phyloP scores from a whole-genome alignment of 139 green algal species.

The Astrephomene gubernaculifera region DNA sequence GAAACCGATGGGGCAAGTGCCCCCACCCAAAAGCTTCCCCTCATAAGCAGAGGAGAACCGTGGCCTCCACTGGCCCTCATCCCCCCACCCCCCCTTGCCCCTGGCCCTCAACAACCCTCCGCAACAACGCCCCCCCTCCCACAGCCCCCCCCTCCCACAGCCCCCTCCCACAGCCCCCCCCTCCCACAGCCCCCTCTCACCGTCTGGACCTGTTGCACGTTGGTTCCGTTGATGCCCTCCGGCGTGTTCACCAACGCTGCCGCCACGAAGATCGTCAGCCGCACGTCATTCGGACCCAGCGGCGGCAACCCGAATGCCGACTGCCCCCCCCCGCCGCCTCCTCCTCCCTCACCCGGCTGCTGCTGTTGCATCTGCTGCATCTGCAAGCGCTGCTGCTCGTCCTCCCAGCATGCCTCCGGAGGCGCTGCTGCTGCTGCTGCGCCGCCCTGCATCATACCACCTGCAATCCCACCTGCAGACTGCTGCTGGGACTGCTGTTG shows the following conservation, averaged over 20 bases:
- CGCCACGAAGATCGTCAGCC: conserved; percentile 21
- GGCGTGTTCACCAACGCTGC: conserved; percentile 26
- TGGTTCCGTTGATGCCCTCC: conserved; percentile 41
- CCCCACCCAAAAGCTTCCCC: too few species aligned
- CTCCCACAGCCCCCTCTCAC: neutral
- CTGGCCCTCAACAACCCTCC: neutral
- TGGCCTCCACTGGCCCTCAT: too few species aligned
- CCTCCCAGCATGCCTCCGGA: too few species aligned
- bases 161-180: neutral
- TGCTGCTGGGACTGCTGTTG: neutral
- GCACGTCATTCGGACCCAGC: conserved; percentile 4
- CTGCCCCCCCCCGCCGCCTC: too few species aligned
- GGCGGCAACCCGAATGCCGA: conserved; percentile 1
- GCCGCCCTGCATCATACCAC: too few species aligned
- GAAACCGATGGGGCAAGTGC: too few species aligned
- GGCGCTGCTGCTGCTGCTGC: neutral
- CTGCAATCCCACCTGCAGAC: too few species aligned
- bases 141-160: neutral
- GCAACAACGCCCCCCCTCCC: neutral
- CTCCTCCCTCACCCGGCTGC: neutral
- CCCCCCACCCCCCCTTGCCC: neutral
- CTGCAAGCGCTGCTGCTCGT: neutral
- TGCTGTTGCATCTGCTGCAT: neutral
- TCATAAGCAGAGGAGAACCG: too few species aligned
- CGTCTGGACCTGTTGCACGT: conserved; percentile 37